These are phyloP conservation scores for Saturnispora sekii DNA, from an alignment of 805 yeast species.

Conservation along the genomic window DNA sequence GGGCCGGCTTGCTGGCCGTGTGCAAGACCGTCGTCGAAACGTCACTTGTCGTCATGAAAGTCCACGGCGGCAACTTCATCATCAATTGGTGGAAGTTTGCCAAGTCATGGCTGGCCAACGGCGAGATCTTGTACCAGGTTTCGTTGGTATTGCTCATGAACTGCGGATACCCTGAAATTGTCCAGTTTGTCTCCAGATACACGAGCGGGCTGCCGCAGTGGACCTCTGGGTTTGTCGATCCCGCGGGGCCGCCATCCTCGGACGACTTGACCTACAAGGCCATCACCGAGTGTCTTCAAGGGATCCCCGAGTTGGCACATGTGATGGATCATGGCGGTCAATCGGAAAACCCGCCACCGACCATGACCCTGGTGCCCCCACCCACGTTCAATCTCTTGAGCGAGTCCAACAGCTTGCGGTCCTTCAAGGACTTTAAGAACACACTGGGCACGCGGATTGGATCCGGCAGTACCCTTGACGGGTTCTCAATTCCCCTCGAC, in stretches of 20 bases:
- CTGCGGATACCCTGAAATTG: background rate
- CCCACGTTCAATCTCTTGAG: conserved; percentile 7
- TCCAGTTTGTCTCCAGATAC: background rate
- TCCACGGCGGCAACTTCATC: background rate
- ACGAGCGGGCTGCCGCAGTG: background rate
- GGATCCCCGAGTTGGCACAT: background rate
- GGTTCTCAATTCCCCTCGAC: too few species aligned
- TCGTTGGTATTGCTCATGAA: background rate
- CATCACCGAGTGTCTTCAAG: background rate
- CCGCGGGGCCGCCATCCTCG: background rate
- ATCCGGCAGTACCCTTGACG: background rate
- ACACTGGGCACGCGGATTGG: background rate
- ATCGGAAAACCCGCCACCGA: background rate
- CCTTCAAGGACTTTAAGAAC: conserved; percentile 1
- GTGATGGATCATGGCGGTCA: too few species aligned
- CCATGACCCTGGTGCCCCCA: background rate
- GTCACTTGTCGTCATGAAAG: background rate
- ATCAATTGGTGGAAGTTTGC: conserved; percentile 5
- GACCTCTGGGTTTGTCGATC: background rate
- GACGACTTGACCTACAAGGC: background rate
- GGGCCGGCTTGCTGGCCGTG: background rate
- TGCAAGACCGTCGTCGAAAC: conserved; percentile 22
- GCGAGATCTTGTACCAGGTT: background rate
- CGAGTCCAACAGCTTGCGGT: conserved; percentile 1
- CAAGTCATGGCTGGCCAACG: conserved; percentile 4